Base-by-base conservation (phyloP, 2,329 filamentous ascomycete species). In the Fusarium napiforme region DNA sequence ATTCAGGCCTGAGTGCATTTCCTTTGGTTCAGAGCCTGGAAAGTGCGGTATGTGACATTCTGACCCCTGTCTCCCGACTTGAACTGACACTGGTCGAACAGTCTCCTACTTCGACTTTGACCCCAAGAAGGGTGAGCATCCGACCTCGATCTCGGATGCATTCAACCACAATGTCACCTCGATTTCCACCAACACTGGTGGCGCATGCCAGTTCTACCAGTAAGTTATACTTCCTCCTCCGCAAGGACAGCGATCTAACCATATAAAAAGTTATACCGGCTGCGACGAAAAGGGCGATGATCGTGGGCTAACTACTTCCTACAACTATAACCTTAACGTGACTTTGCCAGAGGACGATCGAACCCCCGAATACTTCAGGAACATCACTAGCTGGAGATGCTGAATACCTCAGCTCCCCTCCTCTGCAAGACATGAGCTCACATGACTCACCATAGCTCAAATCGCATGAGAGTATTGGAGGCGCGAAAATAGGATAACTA, bases 171-270 rank as follows among this genome's bases (percentile, higher is more conserved):
- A 62, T 39, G 40, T 62, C 16, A 34, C 40, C 4, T 62, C 60
- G 2, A 46, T 62, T 11, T 58, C 52, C 4, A 62, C 60, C 16
- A 62, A 62, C 26, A 62, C 60, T 9, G 50, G 50, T 7, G 60
- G 60, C 7, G 39, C 3, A 10, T 62, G 60, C 52, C 60, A 62
- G 52, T 62, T 58, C 26, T 62, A 62, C 32, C 36, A 62, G 60
- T 62, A 34, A 58, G 60, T 15, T 34, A 21, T 5, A 2, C 9
- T 30, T 23, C 28, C 11, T 10, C 16, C 15, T 32, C 15, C 7
- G 21, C 11, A 50, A n/a, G 2, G 5, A 1, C 30, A 19, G 30
- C 3, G 2, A 23, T 23, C 56, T 59, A 37, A 50, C 26, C 6
- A 4, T 3, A 26, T 39, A 1, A 21, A 28, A 30, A 59, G 56